phyloP scores from a whole-genome alignment of 768 basidiomycete species.

The Suillus plorans region DNA sequence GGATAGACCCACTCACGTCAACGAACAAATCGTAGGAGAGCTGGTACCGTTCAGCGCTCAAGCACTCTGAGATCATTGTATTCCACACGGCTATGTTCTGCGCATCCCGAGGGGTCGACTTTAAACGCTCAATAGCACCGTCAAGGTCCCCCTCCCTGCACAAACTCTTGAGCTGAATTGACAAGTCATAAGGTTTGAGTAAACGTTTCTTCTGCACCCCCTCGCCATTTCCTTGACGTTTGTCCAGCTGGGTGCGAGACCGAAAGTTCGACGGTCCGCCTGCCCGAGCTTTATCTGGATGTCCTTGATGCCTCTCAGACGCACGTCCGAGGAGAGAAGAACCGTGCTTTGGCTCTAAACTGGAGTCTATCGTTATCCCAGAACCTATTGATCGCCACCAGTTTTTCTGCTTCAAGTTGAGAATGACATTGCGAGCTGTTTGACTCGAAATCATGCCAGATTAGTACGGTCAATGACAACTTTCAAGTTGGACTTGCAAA shows the following conservation, averaged over 20 bases:
- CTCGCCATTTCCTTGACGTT: slow-evolving; percentile 3
- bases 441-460: slow-evolving; percentile 11
- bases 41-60: slow-evolving; percentile 56
- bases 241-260: slow-evolving; percentile 1
- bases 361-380: slow-evolving; percentile 2
- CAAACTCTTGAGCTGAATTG: slow-evolving; percentile 55
- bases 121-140: slow-evolving; percentile 64
- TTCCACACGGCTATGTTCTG: slow-evolving; percentile 82
- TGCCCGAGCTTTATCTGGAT: slow-evolving; percentile 3
- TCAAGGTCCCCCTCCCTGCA: slow-evolving; percentile 56
- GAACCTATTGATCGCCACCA: not conserved
- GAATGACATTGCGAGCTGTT: slow-evolving; percentile 6
- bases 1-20: slow-evolving; percentile 52
- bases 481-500: not conserved
- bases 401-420: slow-evolving; percentile 1
- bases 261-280: slow-evolving; percentile 5
- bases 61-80: slow-evolving; percentile 65
- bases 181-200: slow-evolving; percentile 64
- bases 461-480: not conserved
- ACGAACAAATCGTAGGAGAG: slow-evolving; percentile 64
- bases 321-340: not conserved
- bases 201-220: slow-evolving; percentile 22
- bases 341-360: slow-evolving; percentile 1
- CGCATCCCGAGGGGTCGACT: slow-evolving; percentile 67
- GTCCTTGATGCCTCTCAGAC: slow-evolving; percentile 6